Conservation (phyloP, 495 filamentous ascomycete species). For the Sabuloglossum arenarium region DNA sequence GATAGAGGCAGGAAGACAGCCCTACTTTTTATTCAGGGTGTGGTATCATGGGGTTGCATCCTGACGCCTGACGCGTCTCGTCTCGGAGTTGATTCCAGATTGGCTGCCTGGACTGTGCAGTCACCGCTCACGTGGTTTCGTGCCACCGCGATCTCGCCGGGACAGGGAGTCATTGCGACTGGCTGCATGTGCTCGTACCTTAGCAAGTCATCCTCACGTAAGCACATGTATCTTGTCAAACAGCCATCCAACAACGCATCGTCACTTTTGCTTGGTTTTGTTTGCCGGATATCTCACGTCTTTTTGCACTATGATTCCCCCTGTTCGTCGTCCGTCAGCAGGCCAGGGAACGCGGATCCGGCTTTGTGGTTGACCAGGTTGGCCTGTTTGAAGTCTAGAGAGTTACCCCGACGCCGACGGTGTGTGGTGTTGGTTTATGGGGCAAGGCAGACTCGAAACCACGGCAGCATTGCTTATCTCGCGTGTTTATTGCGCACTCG, state of each 20-base stretch:
- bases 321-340: neutral
- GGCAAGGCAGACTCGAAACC: constrained; percentile 1
- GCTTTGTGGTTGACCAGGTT: neutral
- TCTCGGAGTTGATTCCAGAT: too few relatives aligned
- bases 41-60: neutral
- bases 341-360: neutral
- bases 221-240: neutral
- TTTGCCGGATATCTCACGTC: neutral
- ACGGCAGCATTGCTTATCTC: neutral
- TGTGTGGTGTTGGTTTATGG: neutral
- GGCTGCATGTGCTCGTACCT: neutral
- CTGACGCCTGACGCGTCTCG: too few relatives aligned
- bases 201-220: neutral
- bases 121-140: neutral
- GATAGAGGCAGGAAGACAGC: too few relatives aligned
- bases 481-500: neutral
- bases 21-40: neutral
- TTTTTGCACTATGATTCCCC: neutral
- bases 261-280: too few relatives aligned
- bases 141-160: neutral
- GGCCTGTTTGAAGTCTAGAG: neutral
- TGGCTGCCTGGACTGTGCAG: neutral
- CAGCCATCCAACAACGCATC: too few relatives aligned
- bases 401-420: neutral
- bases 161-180: neutral